phyloP scores from a whole-genome alignment of 768 basidiomycete species.

The Auricularia sp. region DNA sequence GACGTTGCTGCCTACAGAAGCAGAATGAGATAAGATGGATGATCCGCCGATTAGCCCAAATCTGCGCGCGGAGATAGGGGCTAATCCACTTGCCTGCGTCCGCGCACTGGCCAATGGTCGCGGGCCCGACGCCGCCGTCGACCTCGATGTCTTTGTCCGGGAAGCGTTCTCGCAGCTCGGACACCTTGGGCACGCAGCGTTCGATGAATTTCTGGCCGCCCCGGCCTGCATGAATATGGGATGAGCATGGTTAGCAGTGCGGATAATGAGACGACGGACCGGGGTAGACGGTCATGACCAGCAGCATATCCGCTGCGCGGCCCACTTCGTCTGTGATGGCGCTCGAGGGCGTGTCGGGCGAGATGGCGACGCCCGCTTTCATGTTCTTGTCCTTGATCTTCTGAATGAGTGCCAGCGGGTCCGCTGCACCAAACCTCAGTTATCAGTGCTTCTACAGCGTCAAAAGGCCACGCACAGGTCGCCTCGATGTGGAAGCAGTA shows the following conservation, averaged over 20 bases:
- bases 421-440: slow-evolving; percentile 30
- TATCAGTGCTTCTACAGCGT: neutral
- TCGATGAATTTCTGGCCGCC: slow-evolving; percentile 97
- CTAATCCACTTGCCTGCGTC: slow-evolving; percentile 53
- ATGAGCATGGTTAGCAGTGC: neutral
- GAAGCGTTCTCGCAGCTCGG: slow-evolving; percentile 81
- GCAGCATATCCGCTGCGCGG: slow-evolving; percentile 81
- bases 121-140: slow-evolving; percentile 93
- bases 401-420: slow-evolving; percentile 67
- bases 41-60: neutral
- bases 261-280: slow-evolving; percentile 31
- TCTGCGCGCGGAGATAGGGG: neutral
- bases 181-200: slow-evolving; percentile 85
- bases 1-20: slow-evolving; percentile 79
- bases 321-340: slow-evolving; percentile 82
- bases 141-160: slow-evolving; percentile 96
- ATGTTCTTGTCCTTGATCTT: slow-evolving; percentile 75
- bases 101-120: slow-evolving; percentile 80
- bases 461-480: slow-evolving; percentile 43
- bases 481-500: slow-evolving; percentile 98
- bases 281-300: slow-evolving; percentile 97
- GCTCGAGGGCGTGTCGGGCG: slow-evolving; percentile 83
- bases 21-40: neutral
- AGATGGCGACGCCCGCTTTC: slow-evolving; percentile 94
- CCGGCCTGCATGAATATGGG: slow-evolving; percentile 39